Conservation (phyloP, 768 basidiomycete species). For the Lentinus tigrinus region DNA sequence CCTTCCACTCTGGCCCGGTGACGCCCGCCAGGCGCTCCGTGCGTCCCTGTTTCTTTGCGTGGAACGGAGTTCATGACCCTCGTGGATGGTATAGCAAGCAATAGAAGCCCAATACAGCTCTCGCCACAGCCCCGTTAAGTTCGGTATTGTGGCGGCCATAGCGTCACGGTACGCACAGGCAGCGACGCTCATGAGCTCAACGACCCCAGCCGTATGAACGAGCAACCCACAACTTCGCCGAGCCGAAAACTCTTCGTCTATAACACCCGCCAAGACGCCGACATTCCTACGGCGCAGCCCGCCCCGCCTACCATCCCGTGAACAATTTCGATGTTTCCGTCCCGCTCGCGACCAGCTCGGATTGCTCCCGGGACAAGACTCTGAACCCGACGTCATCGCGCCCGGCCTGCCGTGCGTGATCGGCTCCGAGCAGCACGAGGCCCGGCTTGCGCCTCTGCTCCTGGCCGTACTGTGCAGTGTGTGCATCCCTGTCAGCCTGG, state of each 20-base stretch:
- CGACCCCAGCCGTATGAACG: too few species aligned
- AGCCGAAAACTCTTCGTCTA: background rate
- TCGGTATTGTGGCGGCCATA: too few species aligned
- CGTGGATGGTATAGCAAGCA: too few species aligned
- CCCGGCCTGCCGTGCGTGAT: constrained; percentile 11
- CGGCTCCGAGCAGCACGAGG: background rate
- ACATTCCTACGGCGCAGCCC: background rate
- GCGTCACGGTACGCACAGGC: too few species aligned
- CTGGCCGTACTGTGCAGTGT: constrained; percentile 16
- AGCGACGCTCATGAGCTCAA: too few species aligned
- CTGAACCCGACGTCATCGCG: constrained; percentile 21
- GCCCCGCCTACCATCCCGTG: constrained; percentile 15
- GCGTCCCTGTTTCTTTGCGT: too few species aligned
- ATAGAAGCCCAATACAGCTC: too few species aligned
- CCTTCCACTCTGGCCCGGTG: background rate
- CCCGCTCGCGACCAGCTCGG: constrained; percentile 17
- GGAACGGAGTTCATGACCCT: too few species aligned
- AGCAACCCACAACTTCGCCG: too few species aligned
- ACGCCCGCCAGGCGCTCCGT: too few species aligned
- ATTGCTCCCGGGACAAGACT: constrained; percentile 7
- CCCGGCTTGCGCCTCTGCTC: constrained; percentile 4
- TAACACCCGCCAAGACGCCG: background rate
- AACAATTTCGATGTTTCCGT: constrained; percentile 19
- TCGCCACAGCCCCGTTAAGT: too few species aligned
- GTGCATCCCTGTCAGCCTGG: background rate